A percentile compares a stretch with the other conserved stretches of the same genome.
These are phyloP conservation scores for Euphorbia tirucalli DNA, from an alignment of 345 rosid species.

Conservation along the genomic window DNA sequence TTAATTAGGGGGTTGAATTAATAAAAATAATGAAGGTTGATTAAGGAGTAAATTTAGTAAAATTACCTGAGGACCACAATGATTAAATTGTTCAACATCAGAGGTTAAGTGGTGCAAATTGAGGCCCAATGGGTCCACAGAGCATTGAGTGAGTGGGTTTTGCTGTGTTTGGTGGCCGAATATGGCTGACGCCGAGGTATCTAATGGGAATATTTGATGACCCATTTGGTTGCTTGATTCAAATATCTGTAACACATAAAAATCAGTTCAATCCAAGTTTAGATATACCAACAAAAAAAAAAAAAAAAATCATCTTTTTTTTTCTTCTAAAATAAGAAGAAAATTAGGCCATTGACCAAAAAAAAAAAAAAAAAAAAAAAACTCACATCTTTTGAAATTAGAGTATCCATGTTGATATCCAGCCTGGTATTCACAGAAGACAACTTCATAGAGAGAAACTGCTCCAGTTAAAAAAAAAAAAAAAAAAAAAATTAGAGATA, in stretches of 20 bases:
- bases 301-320: background rate
- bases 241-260: conserved; percentile 38
- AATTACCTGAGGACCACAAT: conserved; percentile 47
- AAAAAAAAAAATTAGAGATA: background rate
- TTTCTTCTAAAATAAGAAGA: background rate
- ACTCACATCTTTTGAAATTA: conserved; percentile 74
- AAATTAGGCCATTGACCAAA: conserved; percentile 2
- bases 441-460: conserved; percentile 93
- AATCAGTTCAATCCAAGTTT: background rate
- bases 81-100: conserved; percentile 37
- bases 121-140: conserved; percentile 46
- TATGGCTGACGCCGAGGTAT: conserved; percentile 48
- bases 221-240: conserved; percentile 46
- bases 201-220: conserved; percentile 46
- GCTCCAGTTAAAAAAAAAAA: conserved; percentile 20
- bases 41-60: background rate
- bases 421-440: conserved; percentile 73
- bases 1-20: background rate
- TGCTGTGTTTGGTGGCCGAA: conserved; percentile 51
- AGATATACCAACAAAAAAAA: background rate
- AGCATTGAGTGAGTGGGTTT: conserved; percentile 40
- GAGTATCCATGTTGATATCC: conserved; percentile 61
- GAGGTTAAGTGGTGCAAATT: conserved; percentile 51
- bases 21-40: no score
- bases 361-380: background rate